Evolutionary conservation across 306 rosid species (phyloP).

Genomic region (Dryas alaskensis): DNA sequence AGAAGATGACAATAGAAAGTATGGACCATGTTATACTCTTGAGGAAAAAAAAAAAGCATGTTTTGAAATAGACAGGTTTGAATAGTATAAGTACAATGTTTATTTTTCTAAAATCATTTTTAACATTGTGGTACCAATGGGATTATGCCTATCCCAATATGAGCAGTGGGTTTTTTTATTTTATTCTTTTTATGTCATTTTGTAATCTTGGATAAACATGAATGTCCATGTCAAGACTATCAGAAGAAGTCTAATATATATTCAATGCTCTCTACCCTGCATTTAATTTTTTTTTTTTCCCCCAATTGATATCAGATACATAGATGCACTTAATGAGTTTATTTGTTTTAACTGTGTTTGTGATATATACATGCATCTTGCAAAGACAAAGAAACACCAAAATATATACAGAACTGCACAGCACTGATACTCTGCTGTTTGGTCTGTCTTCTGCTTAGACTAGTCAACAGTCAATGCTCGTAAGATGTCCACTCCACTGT

Average conservation of each 20-base stretch:
- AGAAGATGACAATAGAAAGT: no score
- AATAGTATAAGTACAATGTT: no score
- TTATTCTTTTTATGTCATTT: no score
- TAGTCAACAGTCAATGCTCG: slow-evolving; percentile 5
- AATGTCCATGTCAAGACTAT: no score
- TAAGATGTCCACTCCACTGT: background rate
- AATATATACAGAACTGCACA: background rate
- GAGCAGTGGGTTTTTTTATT: no score
- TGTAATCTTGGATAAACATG: no score
- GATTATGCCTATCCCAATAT: no score
- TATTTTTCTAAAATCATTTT: no score
- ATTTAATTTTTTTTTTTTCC: background rate
- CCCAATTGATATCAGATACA: no score
- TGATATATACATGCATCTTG: background rate
- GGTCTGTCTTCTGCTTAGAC: background rate
- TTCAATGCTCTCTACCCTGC: background rate
- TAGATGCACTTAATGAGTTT: no score
- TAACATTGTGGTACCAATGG: no score
- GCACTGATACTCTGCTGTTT: slow-evolving; percentile 2
- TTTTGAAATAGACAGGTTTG: background rate
- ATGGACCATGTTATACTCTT: background rate
- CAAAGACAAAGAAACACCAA: slow-evolving; percentile 18
- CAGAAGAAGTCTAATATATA: background rate
- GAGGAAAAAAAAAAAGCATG: background rate
- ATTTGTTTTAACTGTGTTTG: background rate